These are phyloP conservation scores for Clarireedia hainanense DNA, from an alignment of 2,329 filamentous ascomycete species.

Conservation along the genomic window DNA sequence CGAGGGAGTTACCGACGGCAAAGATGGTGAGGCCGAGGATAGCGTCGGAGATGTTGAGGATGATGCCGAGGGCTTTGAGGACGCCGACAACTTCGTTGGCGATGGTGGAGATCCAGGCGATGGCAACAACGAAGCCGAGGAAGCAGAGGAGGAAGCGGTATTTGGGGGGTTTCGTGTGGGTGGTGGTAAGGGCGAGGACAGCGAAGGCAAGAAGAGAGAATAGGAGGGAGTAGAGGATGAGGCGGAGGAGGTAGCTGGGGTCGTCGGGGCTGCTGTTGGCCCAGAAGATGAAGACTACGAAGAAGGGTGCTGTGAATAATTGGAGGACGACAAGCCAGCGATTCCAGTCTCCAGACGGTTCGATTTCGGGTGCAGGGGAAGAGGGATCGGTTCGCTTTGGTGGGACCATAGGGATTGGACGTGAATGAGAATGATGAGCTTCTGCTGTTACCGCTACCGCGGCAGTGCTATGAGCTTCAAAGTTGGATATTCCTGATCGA, in stretches of 20 bases:
- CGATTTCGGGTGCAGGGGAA: background rate
- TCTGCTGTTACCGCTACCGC: conserved; percentile 27
- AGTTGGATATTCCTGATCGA: conserved; percentile 15
- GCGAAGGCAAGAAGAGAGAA: conserved; percentile 59
- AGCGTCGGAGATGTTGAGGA: conserved; percentile 88
- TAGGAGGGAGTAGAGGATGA: conserved; percentile 58
- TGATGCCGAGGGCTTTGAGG: conserved; percentile 85
- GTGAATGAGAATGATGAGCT: conserved; percentile 19
- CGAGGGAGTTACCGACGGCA: conserved; percentile 89
- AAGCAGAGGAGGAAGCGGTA: conserved; percentile 78
- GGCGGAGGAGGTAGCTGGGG: conserved; percentile 44
- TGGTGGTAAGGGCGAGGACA: conserved; percentile 61
- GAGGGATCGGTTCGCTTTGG: conserved; percentile 3
- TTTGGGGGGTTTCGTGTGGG: conserved; percentile 56
- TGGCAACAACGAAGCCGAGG: conserved; percentile 81
- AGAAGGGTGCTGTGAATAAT: conserved; percentile 78
- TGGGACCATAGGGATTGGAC: conserved; percentile 10
- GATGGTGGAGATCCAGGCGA: conserved; percentile 94
- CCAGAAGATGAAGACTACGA: conserved; percentile 71
- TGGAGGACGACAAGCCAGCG: conserved; percentile 84
- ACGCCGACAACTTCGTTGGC: conserved; percentile 93
- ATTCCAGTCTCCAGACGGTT: conserved; percentile 55
- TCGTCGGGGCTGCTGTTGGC: conserved; percentile 54
- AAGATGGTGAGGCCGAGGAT: conserved; percentile 93
- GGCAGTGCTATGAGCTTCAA: conserved; percentile 30